Percentiles rank a stretch among this genome's conserved stretches.
Evolutionary conservation across 1,284 basidiomycete species (phyloP).

Genomic region (Rhodotorula sp.): DNA sequence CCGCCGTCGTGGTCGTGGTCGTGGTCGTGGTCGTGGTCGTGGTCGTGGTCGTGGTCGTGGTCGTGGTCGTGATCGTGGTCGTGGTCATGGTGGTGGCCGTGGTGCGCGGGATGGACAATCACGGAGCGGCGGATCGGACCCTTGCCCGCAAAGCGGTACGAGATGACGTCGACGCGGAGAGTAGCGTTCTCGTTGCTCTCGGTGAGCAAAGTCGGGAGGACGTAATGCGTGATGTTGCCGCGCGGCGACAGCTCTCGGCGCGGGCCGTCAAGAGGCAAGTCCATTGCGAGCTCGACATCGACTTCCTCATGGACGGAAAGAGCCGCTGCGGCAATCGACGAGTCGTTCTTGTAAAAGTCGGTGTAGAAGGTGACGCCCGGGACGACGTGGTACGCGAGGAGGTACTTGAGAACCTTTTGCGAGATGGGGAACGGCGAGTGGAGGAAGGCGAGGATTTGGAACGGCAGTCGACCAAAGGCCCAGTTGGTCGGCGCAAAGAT

Average conservation of each 20-base stretch:
- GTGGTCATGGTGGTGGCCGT: background rate
- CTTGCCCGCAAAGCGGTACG: constrained; percentile 38
- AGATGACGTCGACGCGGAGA: constrained; percentile 42
- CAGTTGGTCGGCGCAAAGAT: constrained; percentile 43
- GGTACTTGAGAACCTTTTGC: constrained; percentile 41
- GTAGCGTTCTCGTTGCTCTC: constrained; percentile 41
- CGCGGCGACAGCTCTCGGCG: constrained; percentile 17
- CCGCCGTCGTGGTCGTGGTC: background rate
- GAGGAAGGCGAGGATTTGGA: constrained; percentile 36
- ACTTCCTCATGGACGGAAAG: constrained; percentile 8
- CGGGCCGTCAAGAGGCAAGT: background rate
- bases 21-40: background rate
- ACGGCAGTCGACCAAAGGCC: constrained; percentile 24
- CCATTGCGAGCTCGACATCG: constrained; percentile 20
- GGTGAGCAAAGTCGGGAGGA: constrained; percentile 43
- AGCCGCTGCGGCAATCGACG: constrained; percentile 2
- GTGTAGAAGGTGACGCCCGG: constrained; percentile 44
- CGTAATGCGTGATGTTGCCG: constrained; percentile 42
- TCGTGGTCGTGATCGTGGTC: background rate
- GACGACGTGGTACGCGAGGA: constrained; percentile 43
- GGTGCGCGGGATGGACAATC: constrained; percentile 29
- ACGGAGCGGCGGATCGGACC: constrained; percentile 38
- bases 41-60: background rate
- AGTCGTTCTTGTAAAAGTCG: constrained; percentile 41
- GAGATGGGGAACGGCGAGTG: constrained; percentile 45